Evolutionary conservation across 2,329 filamentous ascomycete genomes (phyloP), one percentile per base, ranked within the genome.

Genomic region (Pseudogymnoascus sp.): DNA sequence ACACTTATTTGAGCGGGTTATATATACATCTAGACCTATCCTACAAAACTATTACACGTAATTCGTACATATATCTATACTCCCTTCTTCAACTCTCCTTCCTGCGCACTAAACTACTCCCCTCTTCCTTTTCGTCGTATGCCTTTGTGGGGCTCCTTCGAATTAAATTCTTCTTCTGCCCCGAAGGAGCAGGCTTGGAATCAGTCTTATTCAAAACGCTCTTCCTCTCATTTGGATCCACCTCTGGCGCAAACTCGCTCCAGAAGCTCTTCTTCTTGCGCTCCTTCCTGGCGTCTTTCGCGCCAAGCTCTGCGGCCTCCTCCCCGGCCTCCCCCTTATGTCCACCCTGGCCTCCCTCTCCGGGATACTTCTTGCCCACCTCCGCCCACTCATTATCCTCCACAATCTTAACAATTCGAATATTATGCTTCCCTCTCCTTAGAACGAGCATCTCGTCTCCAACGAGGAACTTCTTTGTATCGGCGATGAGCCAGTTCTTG

Each of bases 381-480:
- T 66, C 68, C 41, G 72, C 67, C 77, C 81, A 86, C 63, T 79
- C 79, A 54, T 81, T 75, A 68, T 87, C 82, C 63, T 73, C 75
- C 30, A 87, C 75, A 64, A 87, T 76, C 72, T 86, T 77, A 59
- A 87, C 76, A 65, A 86, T 78, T 50, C 83, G 81, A 50, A 87
- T 72, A 64, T 86, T 84, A 72, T 85, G 80, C 74, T 86, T 86
- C 65, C 84, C 84, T 69, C 80, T 83, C 65, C 85, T 82, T 60
- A 87, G 74, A 66, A 87, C 79, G 64, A 87, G 74, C 54, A 86
- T 66, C 22, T 61, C 36, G 9, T 63, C 82, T 63, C 86, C 82
- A 16, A 90, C 80, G 61, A 88, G 74, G 68, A 80, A 88, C 61
- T 83, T 81, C 62, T 77, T 69, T 0, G 84, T 86, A 60, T 87